These are phyloP conservation scores for Tylopilus plumbeoviolaceoides DNA, from an alignment of 768 basidiomycete genomes.

Conservation along the genomic window DNA sequence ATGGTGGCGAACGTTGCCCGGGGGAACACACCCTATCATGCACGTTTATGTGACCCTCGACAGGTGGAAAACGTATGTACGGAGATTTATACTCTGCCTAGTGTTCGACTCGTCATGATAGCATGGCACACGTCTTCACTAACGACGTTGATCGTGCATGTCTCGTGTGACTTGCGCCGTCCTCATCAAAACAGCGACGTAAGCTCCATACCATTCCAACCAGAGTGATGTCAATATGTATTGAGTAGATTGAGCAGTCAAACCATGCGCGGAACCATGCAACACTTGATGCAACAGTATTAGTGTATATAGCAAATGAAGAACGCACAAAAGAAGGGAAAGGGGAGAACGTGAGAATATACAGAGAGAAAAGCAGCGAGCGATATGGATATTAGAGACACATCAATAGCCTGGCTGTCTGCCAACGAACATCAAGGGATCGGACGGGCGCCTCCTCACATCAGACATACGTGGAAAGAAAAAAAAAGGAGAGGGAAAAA, in stretches of 20 bases:
- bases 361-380: neutral
- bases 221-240: slow-evolving; percentile 19
- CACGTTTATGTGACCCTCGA: neutral
- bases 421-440: slow-evolving; percentile 5
- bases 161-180: neutral
- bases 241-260: slow-evolving; percentile 26
- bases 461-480: neutral
- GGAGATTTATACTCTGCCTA: neutral
- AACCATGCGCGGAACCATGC: slow-evolving; percentile 20
- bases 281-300: slow-evolving; percentile 8
- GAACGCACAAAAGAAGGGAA: neutral
- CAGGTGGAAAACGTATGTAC: neutral
- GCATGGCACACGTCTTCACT: neutral
- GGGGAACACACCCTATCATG: neutral
- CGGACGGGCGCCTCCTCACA: neutral
- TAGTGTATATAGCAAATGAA: slow-evolving; percentile 15
- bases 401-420: slow-evolving; percentile 9
- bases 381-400: neutral
- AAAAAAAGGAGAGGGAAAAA: neutral
- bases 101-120: neutral
- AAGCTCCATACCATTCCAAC: neutral
- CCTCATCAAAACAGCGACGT: neutral
- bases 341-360: neutral
- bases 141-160: neutral
- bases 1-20: neutral